phyloP scores from a whole-genome alignment of 73 alveolate genomes.

The Durusdinium trenchii region DNA sequence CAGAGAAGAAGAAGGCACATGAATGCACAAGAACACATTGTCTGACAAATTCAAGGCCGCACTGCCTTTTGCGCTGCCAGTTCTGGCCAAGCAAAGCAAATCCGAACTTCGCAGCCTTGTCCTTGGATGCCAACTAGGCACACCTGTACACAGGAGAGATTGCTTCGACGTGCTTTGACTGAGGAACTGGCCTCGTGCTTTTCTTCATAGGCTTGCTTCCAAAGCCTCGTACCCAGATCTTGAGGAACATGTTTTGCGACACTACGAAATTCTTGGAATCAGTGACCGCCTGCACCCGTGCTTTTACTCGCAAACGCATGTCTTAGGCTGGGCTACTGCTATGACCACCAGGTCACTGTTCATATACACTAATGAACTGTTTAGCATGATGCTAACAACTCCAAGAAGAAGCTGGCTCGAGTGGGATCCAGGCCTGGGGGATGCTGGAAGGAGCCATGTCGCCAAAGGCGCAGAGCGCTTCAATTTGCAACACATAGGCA shows the following conservation, averaged over 20 bases:
- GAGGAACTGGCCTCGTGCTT: constrained; percentile 66
- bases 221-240: not conserved
- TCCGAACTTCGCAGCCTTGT: constrained; percentile 42
- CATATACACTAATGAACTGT: too few species aligned
- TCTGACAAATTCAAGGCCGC: not conserved
- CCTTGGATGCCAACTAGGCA: not conserved
- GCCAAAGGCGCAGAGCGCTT: constrained; percentile 76
- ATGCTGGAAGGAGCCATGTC: constrained; percentile 90
- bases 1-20: too few species aligned
- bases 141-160: not conserved
- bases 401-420: not conserved
- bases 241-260: too few species aligned
- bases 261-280: not conserved
- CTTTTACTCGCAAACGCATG: not conserved
- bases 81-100: constrained; percentile 90
- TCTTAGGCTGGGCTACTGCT: constrained; percentile 75
- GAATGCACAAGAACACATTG: not conserved
- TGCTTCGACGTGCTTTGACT: not conserved
- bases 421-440: constrained; percentile 66
- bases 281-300: too few species aligned
- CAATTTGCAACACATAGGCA: too few species aligned
- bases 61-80: constrained; percentile 67
- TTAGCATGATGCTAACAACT: not conserved
- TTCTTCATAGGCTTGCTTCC: constrained; percentile 65
- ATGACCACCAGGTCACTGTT: constrained; percentile 31